A percentile compares a stretch with the other conserved stretches of the same genome.
Conservation (phyloP, 768 basidiomycete genomes). For the Lactarius indigo region DNA sequence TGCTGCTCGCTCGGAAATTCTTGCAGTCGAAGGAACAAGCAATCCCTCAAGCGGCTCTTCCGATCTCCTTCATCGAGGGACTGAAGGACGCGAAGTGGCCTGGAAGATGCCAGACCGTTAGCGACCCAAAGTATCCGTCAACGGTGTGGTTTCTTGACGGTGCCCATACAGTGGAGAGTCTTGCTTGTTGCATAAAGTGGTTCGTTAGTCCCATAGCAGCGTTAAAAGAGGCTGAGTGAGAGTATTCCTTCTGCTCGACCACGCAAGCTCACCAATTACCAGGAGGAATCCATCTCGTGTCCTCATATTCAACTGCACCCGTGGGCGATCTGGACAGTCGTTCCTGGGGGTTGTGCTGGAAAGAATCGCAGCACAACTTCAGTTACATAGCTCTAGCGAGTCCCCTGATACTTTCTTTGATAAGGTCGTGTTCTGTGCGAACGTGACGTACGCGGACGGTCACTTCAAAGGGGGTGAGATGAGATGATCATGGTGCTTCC, state of each 20-base stretch:
- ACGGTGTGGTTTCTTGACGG: conserved; percentile 92
- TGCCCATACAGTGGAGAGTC: conserved; percentile 90
- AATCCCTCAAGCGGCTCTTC: conserved; percentile 38
- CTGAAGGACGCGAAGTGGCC: conserved; percentile 81
- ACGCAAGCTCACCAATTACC: background rate
- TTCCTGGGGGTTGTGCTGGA: conserved; percentile 64
- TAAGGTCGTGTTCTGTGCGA: conserved; percentile 91
- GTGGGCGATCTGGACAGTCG: conserved; percentile 72
- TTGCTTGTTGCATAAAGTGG: conserved; percentile 87
- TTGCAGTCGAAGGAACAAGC: conserved; percentile 38
- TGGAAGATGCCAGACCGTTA: conserved; percentile 85
- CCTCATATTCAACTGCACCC: conserved; percentile 94
- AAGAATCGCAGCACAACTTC: conserved; percentile 47
- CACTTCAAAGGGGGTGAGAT: conserved; percentile 82
- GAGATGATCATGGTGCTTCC: conserved; percentile 1
- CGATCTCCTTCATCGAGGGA: conserved; percentile 54
- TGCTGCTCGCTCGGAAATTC: conserved; percentile 68
- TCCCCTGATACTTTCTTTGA: conserved; percentile 58
- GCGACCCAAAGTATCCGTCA: conserved; percentile 48
- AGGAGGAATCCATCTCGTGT: conserved; percentile 44
- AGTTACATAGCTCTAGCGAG: conserved; percentile 38
- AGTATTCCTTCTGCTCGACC: background rate
- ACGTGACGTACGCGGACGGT: conserved; percentile 90
- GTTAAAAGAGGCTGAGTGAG: conserved; percentile 33
- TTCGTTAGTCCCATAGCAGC: conserved; percentile 62